These are phyloP conservation scores for Microbotryomycetes sp. DNA, from an alignment of 1,284 basidiomycete species.

Conservation along the genomic window DNA sequence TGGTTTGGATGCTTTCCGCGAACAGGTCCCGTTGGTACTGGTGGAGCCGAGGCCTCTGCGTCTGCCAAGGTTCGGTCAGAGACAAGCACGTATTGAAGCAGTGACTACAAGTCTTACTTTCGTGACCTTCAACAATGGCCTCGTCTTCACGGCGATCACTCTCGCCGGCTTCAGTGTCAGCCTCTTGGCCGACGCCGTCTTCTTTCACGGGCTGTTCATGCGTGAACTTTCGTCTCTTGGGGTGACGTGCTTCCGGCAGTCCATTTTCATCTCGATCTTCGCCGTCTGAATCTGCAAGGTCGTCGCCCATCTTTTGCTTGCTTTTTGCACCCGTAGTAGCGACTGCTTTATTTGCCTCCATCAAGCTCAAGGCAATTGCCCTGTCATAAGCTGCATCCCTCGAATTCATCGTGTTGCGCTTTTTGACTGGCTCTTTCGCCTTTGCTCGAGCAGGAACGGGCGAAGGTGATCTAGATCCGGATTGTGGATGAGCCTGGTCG, in stretches of 20 bases:
- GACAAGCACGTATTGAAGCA: no score
- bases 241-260: background rate
- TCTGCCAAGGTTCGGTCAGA: no score
- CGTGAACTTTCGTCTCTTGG: background rate
- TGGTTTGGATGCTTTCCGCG: constrained; percentile 48
- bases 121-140: background rate
- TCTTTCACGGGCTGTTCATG: background rate
- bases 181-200: background rate
- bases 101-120: background rate
- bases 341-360: constrained; percentile 9
- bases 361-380: constrained; percentile 46
- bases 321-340: background rate
- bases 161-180: background rate
- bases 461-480: constrained; percentile 4
- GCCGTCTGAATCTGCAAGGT: background rate
- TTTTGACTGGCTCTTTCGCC: constrained; percentile 50
- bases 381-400: constrained; percentile 91
- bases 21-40: no score
- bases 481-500: constrained; percentile 24
- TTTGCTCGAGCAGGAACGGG: constrained; percentile 5
- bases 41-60: background rate
- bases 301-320: background rate
- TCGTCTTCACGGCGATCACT: background rate
- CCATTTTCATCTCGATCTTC: background rate
- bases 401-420: constrained; percentile 94